Evolutionary conservation across 2,329 filamentous ascomycete genomes (phyloP).

Genomic region (Hymenoscyphus repandus): DNA sequence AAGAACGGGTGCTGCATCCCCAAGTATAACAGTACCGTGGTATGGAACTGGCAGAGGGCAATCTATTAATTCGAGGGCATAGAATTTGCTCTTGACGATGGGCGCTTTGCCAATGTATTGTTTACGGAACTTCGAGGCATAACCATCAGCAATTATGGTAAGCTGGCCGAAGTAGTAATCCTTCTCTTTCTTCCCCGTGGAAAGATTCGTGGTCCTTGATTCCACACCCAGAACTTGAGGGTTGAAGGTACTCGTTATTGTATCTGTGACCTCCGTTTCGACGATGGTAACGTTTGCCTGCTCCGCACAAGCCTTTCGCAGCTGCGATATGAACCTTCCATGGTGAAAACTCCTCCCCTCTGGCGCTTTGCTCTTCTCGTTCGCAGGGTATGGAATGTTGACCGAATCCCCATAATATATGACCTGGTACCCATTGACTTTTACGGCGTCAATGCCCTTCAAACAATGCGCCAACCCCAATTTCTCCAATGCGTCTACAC

Average conservation of each 20-base stretch:
- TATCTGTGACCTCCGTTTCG: conserved; percentile 77
- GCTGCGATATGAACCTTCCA: conserved; percentile 80
- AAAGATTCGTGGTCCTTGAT: conserved; percentile 57
- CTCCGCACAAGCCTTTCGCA: conserved; percentile 67
- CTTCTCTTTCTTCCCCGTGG: conserved; percentile 49
- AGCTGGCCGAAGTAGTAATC: conserved; percentile 86
- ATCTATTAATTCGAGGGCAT: conserved; percentile 87
- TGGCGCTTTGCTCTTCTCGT: conserved; percentile 41
- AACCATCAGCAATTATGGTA: conserved; percentile 88
- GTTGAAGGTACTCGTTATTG: conserved; percentile 64
- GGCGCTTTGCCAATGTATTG: conserved; percentile 64
- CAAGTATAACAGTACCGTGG: conserved; percentile 85
- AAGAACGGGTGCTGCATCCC: conserved; percentile 71
- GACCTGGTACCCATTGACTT: conserved; percentile 81
- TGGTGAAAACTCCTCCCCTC: conserved; percentile 87
- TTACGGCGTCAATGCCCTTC: conserved; percentile 81
- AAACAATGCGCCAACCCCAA: conserved; percentile 78
- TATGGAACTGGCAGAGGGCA: conserved; percentile 68
- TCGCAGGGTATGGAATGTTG: conserved; percentile 71
- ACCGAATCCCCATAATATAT: conserved; percentile 72
- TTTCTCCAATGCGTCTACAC: conserved; percentile 72
- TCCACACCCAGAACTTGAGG: conserved; percentile 79
- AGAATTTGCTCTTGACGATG: conserved; percentile 79
- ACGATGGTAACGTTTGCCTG: conserved; percentile 84
- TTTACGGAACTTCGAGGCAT: conserved; percentile 86